Evolutionary conservation across 768 basidiomycete species (phyloP), one percentile per base, ranked within the genome.

Genomic region (Podaxis carcinomalis): DNA sequence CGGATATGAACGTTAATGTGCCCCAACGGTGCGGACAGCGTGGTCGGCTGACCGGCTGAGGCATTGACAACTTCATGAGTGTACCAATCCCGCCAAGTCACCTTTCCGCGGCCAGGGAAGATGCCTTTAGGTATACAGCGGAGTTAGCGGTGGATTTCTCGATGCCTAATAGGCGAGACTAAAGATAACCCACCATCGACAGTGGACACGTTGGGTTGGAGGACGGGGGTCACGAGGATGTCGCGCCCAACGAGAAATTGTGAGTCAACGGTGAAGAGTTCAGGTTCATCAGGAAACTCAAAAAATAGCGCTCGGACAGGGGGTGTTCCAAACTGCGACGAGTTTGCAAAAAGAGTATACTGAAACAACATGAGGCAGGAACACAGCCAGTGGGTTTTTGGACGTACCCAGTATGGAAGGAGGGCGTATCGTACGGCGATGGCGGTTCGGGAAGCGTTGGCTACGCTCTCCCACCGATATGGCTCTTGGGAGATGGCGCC

Each of bases 381-480:
- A 25, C 25, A 53, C 28, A 6, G 46, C 49, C n/a, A 57, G 44
- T 21, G 19, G 42, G 19, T 25, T 52, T 51, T 21, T 37, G 27
- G 32, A 73, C 85, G 57, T 60, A 87, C 88, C 90, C 90, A 93
- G 73, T 92, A 92, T 0, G 90, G 89, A 53, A 93, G 72, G 63
- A 93, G 68, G 14, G 85, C 74, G 67, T 93, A 93, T 39, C 90
- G 80, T 35, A 83, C 78, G n/a, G 77, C 74, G 64, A 92, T 90
- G 3, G 89, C 90, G 16, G 77, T 86, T 19, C 87, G 81, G 4
- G 87, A 85, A 16, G 90, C 88, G 44, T 86, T 79, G 1, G 88
- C 88, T 13, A 92, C 91, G 56, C 85, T 88, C 57, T 89, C 87
- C 90, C 92, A 93, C 44, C 83, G 77, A 65, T 88, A 93, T 2